Percentiles rank a stretch among this genome's conserved stretches.
Conservation (phyloP, 78 protist genomes). For the Tieghemostelium lacteum region DNA sequence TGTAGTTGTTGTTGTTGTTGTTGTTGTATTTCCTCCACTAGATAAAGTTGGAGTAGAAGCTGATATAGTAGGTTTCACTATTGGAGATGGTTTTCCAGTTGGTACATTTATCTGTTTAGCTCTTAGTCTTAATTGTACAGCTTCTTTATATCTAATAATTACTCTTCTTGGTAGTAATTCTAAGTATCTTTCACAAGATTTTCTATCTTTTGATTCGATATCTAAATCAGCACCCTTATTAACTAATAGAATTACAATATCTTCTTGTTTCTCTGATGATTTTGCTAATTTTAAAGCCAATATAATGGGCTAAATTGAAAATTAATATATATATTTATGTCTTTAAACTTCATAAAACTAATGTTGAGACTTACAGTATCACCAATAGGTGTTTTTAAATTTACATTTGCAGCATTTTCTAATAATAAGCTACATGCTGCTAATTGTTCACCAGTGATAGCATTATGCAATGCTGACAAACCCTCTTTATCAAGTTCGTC, state of each 20-base stretch:
- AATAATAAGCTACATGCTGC: constrained; percentile 6
- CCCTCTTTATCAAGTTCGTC: constrained; percentile 54
- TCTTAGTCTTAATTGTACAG: constrained; percentile 4
- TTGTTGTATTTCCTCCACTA: neutral
- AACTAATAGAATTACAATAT: constrained; percentile 43
- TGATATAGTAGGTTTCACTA: neutral
- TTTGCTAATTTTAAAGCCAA: constrained; percentile 19
- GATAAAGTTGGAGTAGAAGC: neutral
- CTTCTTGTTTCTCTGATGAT: constrained; percentile 49
- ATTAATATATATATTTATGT: neutral
- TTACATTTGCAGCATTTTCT: constrained; percentile 46
- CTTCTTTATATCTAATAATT: constrained; percentile 36
- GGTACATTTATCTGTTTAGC: constrained; percentile 1
- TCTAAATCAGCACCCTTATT: constrained; percentile 51
- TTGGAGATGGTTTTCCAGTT: neutral
- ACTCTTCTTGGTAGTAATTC: constrained; percentile 41
- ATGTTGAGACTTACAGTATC: constrained; percentile 31
- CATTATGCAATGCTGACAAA: constrained; percentile 38
- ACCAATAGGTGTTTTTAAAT: constrained; percentile 32
- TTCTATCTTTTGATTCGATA: constrained; percentile 18
- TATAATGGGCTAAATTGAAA: constrained; percentile 30
- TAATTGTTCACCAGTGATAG: constrained; percentile 58
- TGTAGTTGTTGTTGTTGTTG: neutral
- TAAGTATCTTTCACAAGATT: constrained; percentile 11
- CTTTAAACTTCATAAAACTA: neutral